These are phyloP conservation scores for Fusarium siculi DNA, from an alignment of 2,329 filamentous ascomycete species.

Conservation along the genomic window DNA sequence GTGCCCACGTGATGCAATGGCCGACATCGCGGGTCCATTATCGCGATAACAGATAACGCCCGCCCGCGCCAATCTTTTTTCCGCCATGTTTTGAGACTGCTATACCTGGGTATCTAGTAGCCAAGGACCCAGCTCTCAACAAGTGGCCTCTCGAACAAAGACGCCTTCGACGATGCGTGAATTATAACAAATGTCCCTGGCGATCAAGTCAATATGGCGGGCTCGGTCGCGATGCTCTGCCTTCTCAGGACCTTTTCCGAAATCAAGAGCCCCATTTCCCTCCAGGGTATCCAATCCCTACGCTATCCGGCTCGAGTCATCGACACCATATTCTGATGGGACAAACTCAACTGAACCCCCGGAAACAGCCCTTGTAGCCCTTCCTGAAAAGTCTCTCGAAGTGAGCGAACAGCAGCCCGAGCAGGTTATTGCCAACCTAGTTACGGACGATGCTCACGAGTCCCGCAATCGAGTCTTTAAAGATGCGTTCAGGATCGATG, in stretches of 20 bases:
- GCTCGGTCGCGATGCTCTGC: constrained; percentile 50
- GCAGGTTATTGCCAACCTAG: constrained; percentile 17
- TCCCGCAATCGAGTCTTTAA: constrained; percentile 46
- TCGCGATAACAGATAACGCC: constrained; percentile 43
- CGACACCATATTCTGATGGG: constrained; percentile 11
- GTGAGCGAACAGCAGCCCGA: constrained; percentile 5
- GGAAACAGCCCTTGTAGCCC: constrained; percentile 2
- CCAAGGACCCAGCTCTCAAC: constrained; percentile 17
- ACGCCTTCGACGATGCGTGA: constrained; percentile 48
- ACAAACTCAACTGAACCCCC: not conserved
- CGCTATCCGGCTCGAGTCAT: constrained; percentile 36
- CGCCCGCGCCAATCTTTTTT: constrained; percentile 33
- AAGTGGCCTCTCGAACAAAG: constrained; percentile 13
- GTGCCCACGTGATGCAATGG: constrained; percentile 24
- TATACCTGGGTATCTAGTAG: not conserved
- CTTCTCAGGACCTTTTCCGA: constrained; percentile 36
- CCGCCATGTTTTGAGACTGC: constrained; percentile 9
- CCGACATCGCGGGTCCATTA: constrained; percentile 23
- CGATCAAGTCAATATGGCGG: constrained; percentile 57
- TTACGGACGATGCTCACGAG: constrained; percentile 18
- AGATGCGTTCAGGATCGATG: constrained; percentile 43
- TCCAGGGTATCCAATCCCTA: constrained; percentile 27
- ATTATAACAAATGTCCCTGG: constrained; percentile 59
- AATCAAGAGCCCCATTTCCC: constrained; percentile 35
- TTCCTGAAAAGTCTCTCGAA: not conserved